These are phyloP conservation scores for Ceratonia siliqua DNA, from an alignment of 306 rosid species.

Conservation along the genomic window DNA sequence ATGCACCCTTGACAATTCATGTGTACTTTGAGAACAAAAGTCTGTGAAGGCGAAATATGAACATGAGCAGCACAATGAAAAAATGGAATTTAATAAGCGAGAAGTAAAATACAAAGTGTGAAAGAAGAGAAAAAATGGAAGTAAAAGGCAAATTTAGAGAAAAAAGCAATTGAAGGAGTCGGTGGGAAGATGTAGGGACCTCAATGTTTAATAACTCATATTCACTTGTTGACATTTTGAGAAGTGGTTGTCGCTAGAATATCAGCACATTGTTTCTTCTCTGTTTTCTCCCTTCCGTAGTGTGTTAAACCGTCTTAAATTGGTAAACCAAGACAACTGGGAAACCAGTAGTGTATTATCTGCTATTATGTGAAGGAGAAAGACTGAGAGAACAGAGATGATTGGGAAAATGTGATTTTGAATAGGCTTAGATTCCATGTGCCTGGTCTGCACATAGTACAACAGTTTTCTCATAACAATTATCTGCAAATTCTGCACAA, in stretches of 20 bases:
- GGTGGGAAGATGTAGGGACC: slow-evolving; percentile 32
- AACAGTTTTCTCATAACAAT: not conserved
- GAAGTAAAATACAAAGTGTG: not conserved
- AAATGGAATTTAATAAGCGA: not conserved
- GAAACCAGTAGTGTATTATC: not conserved
- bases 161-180: not conserved
- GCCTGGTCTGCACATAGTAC: not conserved
- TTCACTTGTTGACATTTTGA: slow-evolving; percentile 41
- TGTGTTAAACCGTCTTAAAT: not conserved
- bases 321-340: not conserved
- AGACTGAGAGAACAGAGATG: not conserved
- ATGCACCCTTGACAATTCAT: slow-evolving; percentile 64
- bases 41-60: slow-evolving; percentile 34
- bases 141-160: not conserved
- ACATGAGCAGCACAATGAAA: not conserved
- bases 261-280: not conserved
- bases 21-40: slow-evolving; percentile 53
- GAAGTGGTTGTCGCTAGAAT: slow-evolving; percentile 6
- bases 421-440: slow-evolving; percentile 4
- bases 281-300: not conserved
- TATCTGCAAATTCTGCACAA: slow-evolving; percentile 1
- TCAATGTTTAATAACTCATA: slow-evolving; percentile 39
- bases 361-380: not conserved
- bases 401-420: slow-evolving; percentile 35
- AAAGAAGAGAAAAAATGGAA: not conserved